phyloP scores from a whole-genome alignment of 768 basidiomycete species.

The Boletellus sp. region DNA sequence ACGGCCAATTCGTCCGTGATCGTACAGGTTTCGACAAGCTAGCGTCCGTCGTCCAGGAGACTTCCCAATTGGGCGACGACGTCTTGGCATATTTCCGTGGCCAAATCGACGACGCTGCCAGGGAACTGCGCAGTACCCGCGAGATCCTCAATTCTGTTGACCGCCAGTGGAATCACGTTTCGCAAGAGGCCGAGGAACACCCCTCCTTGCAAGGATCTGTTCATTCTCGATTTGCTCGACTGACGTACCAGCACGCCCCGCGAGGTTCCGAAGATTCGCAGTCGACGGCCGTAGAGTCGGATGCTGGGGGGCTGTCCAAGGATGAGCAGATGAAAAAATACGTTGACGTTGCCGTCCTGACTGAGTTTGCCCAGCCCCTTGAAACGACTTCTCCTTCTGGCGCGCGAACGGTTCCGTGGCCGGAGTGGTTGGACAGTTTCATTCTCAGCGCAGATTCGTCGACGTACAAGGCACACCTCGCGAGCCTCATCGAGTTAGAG shows the following conservation, averaged over 20 bases:
- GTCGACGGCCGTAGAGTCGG: conserved; percentile 43
- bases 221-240: conserved; percentile 6
- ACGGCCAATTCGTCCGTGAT: conserved; percentile 37
- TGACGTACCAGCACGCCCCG: conserved; percentile 36
- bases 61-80: conserved; percentile 41
- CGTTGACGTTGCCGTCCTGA: conserved; percentile 19
- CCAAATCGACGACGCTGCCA: conserved; percentile 48
- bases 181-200: conserved; percentile 44
- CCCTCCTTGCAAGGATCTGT: conserved; percentile 17
- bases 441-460: conserved; percentile 34
- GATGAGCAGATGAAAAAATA: conserved; percentile 16
- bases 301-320: conserved; percentile 9
- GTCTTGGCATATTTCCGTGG: conserved; percentile 51
- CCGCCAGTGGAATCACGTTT: conserved; percentile 41
- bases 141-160: conserved; percentile 43
- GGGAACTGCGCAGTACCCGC: conserved; percentile 48
- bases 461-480: conserved; percentile 35
- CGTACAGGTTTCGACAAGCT: conserved; percentile 41
- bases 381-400: conserved; percentile 23
- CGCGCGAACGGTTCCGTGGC: conserved; percentile 34
- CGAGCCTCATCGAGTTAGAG: conserved; percentile 35
- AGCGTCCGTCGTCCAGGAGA: conserved; percentile 45
- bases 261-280: conserved; percentile 70
- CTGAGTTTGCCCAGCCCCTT: conserved; percentile 14
- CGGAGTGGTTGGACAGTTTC: conserved; percentile 39